Evolutionary conservation across 805 yeast genomes (phyloP).

Genomic region (Teunomyces kruisii): DNA sequence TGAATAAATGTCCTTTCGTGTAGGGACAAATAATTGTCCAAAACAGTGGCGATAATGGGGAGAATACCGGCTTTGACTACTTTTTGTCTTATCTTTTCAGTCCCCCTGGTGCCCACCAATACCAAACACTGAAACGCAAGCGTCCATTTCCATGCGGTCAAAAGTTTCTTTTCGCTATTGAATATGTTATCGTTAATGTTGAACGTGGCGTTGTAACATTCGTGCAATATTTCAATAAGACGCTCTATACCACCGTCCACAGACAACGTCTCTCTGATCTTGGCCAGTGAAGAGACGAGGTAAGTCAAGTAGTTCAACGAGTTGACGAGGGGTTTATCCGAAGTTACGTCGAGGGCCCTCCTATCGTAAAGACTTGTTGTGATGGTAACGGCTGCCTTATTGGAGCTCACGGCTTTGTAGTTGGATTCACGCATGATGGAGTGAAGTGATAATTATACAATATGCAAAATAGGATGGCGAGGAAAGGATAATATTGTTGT

Average conservation of each 20-base stretch:
- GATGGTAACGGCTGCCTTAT: constrained; percentile 90
- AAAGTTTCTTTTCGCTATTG: constrained; percentile 44
- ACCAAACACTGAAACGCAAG: constrained; percentile 90
- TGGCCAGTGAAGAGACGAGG: constrained; percentile 78
- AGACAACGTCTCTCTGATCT: constrained; percentile 87
- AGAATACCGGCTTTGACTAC: constrained; percentile 90
- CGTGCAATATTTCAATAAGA: constrained; percentile 79
- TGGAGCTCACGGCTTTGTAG: constrained; percentile 71
- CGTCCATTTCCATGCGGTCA: constrained; percentile 97
- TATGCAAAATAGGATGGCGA: too few relatives aligned
- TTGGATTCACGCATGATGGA: constrained; percentile 84
- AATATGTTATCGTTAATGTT: constrained; percentile 29
- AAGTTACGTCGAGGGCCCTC: constrained; percentile 86
- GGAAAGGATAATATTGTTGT: too few relatives aligned
- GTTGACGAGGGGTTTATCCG: constrained; percentile 86
- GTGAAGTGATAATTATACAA: background rate
- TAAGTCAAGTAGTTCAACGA: constrained; percentile 88
- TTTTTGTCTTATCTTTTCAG: constrained; percentile 78
- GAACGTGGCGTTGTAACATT: constrained; percentile 53
- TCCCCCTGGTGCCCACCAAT: constrained; percentile 88
- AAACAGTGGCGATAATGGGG: constrained; percentile 86
- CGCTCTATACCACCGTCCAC: constrained; percentile 92
- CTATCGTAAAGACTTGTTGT: constrained; percentile 88
- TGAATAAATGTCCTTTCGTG: constrained; percentile 40
- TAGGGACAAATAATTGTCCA: constrained; percentile 73